A percentile compares a stretch with the other conserved stretches of the same genome.
These are phyloP conservation scores for Diaporthe helianthi DNA, from an alignment of 2,329 filamentous ascomycete species.

Conservation along the genomic window DNA sequence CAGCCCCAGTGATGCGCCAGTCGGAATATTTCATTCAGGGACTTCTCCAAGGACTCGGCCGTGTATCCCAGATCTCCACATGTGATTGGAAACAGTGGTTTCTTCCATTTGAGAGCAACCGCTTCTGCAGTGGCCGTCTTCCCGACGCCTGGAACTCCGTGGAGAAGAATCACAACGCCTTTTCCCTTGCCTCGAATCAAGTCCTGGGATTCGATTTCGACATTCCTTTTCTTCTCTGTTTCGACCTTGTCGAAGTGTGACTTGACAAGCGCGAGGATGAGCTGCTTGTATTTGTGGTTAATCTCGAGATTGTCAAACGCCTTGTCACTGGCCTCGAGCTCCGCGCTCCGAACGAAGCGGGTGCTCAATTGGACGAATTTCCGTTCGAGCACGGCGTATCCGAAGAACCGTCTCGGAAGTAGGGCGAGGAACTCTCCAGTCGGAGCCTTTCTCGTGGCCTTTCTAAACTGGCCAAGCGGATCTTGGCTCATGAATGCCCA, in stretches of 20 bases:
- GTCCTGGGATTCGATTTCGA: background rate
- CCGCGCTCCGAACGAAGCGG: background rate
- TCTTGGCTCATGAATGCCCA: background rate
- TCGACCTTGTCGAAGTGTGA: conserved; percentile 17
- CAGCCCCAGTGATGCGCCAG: conserved; percentile 47
- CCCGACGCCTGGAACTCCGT: conserved; percentile 46
- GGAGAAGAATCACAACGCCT: conserved; percentile 46
- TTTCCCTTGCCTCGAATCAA: conserved; percentile 42
- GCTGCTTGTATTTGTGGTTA: background rate
- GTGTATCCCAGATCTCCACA: conserved; percentile 42
- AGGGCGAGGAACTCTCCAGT: background rate
- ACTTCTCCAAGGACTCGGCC: conserved; percentile 39
- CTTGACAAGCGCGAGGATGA: background rate
- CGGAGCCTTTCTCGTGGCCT: background rate
- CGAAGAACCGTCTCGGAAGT: background rate
- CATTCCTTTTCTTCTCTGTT: background rate
- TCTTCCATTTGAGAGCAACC: conserved; percentile 42
- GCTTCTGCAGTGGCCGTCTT: conserved; percentile 51
- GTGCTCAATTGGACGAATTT: background rate
- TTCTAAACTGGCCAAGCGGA: background rate
- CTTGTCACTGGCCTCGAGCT: background rate
- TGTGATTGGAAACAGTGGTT: conserved; percentile 44
- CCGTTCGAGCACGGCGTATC: background rate
- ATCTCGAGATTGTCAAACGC: conserved; percentile 9
- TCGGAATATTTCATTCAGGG: conserved; percentile 40